Base-by-base conservation (phyloP, 2,329 filamentous ascomycete species). In the Aspergillus sp. region DNA sequence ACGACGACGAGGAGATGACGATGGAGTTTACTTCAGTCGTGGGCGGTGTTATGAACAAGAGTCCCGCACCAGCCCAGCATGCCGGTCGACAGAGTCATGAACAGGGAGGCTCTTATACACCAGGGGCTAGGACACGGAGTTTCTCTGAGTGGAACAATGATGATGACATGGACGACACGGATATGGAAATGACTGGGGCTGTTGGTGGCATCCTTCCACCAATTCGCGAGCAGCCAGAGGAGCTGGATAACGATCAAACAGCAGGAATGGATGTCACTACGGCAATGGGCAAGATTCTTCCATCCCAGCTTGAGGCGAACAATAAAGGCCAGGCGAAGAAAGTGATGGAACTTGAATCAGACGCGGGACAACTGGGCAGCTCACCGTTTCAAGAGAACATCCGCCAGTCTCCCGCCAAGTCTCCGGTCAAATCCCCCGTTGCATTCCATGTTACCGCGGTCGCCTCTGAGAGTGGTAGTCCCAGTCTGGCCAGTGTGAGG, bases 201-300 rank as follows among this genome's bases (percentile, higher is more conserved):
- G 51, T 66, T 43, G 66, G 65, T 35, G 61, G 61, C 15, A 68
- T 65, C 25, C 46, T 66, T 20, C 48, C 55, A 20, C 48, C 58
- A 10, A 57, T 57, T 32, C 55, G 61, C 26, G 57, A 62, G 42
- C 54, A 52, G 36, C 56, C 51, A 8, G 61, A 61, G 43, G 51
- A 37, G 29, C 51, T 42, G 41, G 61, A 46, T 42, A 61, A 63
- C 4, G 61, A 61, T 33, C 48, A 58, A 31, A 77, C 73, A 1
- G 66, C 72, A 52, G 75, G 69, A 1, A 82, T 83, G 78, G 78
- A 82, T 28, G 74, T 82, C 52, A 82, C 79, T 2, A 67, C 67
- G 28, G 74, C 71, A 4, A 63, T 82, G 29, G 79, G 80, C 7
- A 67, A 68, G 6, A 82, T 85, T 31, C 61, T 82, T 26, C 51